A percentile compares a stretch with the other conserved stretches of the same genome.
Conservation (phyloP, 805 yeast genomes). For the Starmerella davenportii region DNA sequence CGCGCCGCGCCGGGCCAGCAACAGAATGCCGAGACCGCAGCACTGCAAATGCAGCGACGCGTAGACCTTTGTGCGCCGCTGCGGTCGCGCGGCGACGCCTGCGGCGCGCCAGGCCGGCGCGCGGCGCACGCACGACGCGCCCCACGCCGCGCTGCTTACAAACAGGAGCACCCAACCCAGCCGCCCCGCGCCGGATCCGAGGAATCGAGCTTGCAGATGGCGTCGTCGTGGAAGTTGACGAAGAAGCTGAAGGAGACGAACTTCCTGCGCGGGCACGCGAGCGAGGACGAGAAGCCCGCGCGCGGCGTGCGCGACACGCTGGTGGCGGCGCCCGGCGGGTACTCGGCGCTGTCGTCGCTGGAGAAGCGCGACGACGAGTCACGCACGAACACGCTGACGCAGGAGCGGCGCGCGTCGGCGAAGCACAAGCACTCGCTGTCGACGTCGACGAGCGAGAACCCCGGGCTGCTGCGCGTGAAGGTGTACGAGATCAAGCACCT, state of each 20-base stretch:
- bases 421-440: slow-evolving; percentile 1
- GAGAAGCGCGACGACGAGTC: not conserved
- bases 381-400: slow-evolving; percentile 10
- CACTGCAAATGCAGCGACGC: too few species aligned
- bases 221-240: slow-evolving; percentile 30
- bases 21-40: too few species aligned
- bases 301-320: slow-evolving; percentile 8
- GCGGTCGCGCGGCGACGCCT: too few species aligned
- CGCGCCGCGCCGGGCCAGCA: too few species aligned
- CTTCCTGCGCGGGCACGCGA: slow-evolving; percentile 14
- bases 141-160: too few species aligned
- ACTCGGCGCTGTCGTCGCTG: not conserved
- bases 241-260: slow-evolving; percentile 30
- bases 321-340: slow-evolving; percentile 1
- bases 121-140: too few species aligned
- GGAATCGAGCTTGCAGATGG: too few species aligned
- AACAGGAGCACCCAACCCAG: too few species aligned
- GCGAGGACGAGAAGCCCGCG: slow-evolving; percentile 1
- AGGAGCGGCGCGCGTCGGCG: not conserved
- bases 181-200: too few species aligned
- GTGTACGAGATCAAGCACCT: slow-evolving; percentile 25
- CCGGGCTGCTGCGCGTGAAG: slow-evolving; percentile 32
- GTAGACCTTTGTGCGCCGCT: too few species aligned
- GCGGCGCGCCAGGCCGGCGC: too few species aligned
- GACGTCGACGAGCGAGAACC: slow-evolving; percentile 8